These are phyloP conservation scores for Sarcodon sp. DNA, from an alignment of 768 basidiomycete species.

Conservation along the genomic window DNA sequence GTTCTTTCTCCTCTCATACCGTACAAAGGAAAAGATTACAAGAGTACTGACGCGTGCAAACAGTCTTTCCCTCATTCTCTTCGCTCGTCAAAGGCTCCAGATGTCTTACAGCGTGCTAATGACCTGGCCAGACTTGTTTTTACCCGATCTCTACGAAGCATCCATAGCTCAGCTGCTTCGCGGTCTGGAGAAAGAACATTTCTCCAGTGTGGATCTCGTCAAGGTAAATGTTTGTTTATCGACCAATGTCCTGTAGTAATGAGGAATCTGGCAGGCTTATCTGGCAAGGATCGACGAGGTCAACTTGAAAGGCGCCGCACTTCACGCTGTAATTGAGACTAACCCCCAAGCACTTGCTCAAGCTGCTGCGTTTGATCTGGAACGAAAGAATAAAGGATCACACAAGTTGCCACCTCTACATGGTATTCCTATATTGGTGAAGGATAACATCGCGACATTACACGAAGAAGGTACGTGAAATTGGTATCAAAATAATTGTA, in stretches of 20 bases:
- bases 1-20: too few relatives aligned
- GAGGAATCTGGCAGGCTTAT: conserved; percentile 32
- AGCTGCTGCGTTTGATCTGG: conserved; percentile 26
- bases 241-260: neutral
- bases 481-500: neutral
- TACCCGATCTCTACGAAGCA: conserved; percentile 50
- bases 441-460: conserved; percentile 22
- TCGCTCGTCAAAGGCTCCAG: too few relatives aligned
- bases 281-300: conserved; percentile 57
- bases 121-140: too few relatives aligned
- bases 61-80: too few relatives aligned
- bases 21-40: too few relatives aligned
- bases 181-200: conserved; percentile 34
- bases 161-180: conserved; percentile 40
- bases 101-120: too few relatives aligned
- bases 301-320: conserved; percentile 41
- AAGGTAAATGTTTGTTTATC: conserved; percentile 23
- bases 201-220: conserved; percentile 49
- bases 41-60: too few relatives aligned
- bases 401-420: conserved; percentile 15
- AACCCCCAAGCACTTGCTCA: conserved; percentile 39
- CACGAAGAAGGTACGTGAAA: conserved; percentile 14
- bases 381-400: conserved; percentile 10
- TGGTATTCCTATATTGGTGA: conserved; percentile 22
- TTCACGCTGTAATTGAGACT: conserved; percentile 46